Evolutionary conservation across 2,329 filamentous ascomycete genomes (phyloP), one percentile per base, ranked within the genome.

Genomic region (Acarospora socialis): DNA sequence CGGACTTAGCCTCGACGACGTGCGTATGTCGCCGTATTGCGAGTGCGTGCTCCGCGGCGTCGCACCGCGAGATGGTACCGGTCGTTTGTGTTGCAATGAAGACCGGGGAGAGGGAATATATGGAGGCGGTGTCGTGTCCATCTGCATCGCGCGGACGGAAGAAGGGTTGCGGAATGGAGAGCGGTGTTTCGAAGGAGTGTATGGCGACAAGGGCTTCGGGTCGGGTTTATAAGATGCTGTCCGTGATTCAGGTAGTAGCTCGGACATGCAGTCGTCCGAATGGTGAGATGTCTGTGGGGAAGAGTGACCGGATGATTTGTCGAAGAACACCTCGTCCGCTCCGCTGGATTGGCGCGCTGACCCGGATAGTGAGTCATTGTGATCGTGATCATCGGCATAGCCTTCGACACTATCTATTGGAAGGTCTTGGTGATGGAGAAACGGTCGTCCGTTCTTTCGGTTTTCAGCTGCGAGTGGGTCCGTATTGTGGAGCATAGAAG

Each of bases 111-210:
- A 30, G 8, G 33, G n/a, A 12, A 35, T 10, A 20, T 20, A 26
- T 5, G 28, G 39, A 3, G 38, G 41, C 19, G 41, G 41, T 10
- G 41, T 41, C 10, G 36, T 35, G 16, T 41, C 39, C 73, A 82
- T 78, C 42, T 82, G 78, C 55, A 81, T 65, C 1, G 74, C 73
- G 30, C 73, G 71, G 5, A 81, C 70, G 8, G 73, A 74, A 2
- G 76, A 77, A 0, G 77, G 70, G 8, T 77, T 77, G 28, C 77
- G 66, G 49, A 83, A 82, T 1, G 70, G 66, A 4, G 73, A 69
- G 3, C 77, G 67, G 6, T 66, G 64, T 5, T 68, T 70, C 5
- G 38, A 22, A 21, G 41, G 41, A 4, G 39, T 39, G 25, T 33
- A 36, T 5, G 39, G 38, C 13, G 41, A 33, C 9, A 35, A 29